Percentiles rank a stretch among this genome's conserved stretches.
phyloP scores from a whole-genome alignment of 768 basidiomycete species.

The Auricularia sp. region DNA sequence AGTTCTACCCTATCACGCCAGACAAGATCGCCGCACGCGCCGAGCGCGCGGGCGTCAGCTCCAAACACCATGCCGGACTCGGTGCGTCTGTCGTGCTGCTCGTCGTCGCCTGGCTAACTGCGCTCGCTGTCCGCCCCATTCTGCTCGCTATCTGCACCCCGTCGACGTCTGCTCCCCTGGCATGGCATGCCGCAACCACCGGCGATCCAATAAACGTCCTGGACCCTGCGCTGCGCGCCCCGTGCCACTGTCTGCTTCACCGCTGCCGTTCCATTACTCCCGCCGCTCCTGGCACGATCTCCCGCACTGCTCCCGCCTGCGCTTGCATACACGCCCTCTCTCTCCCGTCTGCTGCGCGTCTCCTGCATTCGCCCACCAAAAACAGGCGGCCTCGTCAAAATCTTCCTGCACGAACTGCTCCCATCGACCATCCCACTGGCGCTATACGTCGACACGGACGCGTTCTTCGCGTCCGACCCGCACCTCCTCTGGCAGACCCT shows the following conservation, averaged over 20 bases:
- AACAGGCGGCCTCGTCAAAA: constrained; percentile 40
- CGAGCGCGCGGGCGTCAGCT: background rate
- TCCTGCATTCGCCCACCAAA: background rate
- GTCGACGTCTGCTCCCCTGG: too few species aligned
- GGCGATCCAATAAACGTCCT: too few species aligned
- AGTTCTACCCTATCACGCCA: constrained; percentile 30
- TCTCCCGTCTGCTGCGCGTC: too few species aligned
- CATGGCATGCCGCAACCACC: too few species aligned
- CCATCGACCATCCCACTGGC: constrained; percentile 31
- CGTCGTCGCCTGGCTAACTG: background rate
- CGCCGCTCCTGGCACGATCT: too few species aligned
- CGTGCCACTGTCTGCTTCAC: too few species aligned
- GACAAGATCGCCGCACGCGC: constrained; percentile 1
- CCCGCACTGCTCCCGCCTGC: too few species aligned
- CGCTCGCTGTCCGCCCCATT: background rate
- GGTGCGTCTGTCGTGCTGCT: background rate
- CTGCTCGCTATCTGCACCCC: background rate
- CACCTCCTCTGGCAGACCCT: constrained; percentile 32
- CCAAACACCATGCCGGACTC: background rate
- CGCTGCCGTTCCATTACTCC: too few species aligned
- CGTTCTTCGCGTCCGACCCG: constrained; percentile 39
- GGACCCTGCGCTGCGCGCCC: too few species aligned
- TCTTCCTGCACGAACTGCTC: constrained; percentile 42
- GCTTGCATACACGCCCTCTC: too few species aligned
- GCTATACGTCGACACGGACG: constrained; percentile 45